Evolutionary conservation across 306 rosid species (phyloP), one percentile per base, ranked within the genome.

Genomic region (Medicago arabica): DNA sequence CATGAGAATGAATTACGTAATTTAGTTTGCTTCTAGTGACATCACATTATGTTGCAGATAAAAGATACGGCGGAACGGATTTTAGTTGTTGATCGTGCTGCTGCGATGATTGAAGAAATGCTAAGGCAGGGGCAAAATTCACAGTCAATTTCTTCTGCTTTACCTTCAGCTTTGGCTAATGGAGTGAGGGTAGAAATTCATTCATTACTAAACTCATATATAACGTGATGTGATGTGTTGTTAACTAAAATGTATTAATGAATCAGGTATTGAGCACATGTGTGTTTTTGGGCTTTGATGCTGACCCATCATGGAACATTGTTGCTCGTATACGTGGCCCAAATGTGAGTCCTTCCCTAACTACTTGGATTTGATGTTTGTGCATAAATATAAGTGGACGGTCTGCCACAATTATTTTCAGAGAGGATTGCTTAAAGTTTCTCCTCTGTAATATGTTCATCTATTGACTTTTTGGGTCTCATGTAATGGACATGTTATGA

Each of bases 61-160:
- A 92, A 90, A 88, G 99, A 92, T 79, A 95, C 89, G 9, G 95
- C 93, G 0, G 97, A 92, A 60, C 86, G 93, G 51, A 89, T 95
- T 80, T 85, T 92, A 80, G 92, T 89, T 16, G 97, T 95, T 80
- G 99, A 95, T 82, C 87, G 86, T 58, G 97, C 99, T 43, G 93
- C 99, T 83, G 88, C 97, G 41, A 86, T 90, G 97, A 81, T 95
- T 80, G 99, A 95, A 90, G 99, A 92, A 84, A 90, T 95, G 86
- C 87, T 95, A 81, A 89, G 79, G 71, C 89, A 71, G 71, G 88
- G 89, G 69, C 93, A 74, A 64, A 87, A 41, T 83, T 62, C 84
- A 67, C 90, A 47, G 44, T 75, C 89, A 31, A 65, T 74, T 67
- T 75, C 86, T 69, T 76, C 86, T 14, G 57, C 88, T 21, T 77